These are phyloP conservation scores for Xylariales sp. DNA, from an alignment of 2,329 filamentous ascomycete genomes.

Conservation along the genomic window DNA sequence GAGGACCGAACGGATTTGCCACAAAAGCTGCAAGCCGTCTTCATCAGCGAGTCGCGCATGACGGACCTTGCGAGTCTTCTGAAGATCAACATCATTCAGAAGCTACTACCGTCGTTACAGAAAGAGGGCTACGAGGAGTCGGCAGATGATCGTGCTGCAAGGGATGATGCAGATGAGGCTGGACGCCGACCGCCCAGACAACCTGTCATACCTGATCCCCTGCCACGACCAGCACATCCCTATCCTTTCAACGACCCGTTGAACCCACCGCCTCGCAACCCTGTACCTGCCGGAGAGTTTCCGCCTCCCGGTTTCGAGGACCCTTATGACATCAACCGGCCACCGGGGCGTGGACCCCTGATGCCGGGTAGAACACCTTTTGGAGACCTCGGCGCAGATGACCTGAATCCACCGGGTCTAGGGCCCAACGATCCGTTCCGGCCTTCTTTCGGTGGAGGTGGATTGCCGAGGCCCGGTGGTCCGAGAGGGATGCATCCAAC, in stretches of 20 bases:
- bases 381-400: conserved; percentile 71
- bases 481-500: conserved; percentile 91
- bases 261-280: conserved; percentile 54
- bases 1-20: conserved; percentile 46
- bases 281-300: conserved; percentile 68
- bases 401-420: conserved; percentile 81
- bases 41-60: conserved; percentile 69
- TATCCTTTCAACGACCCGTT: conserved; percentile 66
- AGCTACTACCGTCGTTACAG: conserved; percentile 69
- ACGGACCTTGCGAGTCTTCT: conserved; percentile 64
- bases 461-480: conserved; percentile 52
- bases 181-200: conserved; percentile 34
- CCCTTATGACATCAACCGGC: conserved; percentile 76
- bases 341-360: conserved; percentile 42
- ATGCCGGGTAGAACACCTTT: conserved; percentile 50
- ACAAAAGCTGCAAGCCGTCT: conserved; percentile 54
- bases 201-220: conserved; percentile 42
- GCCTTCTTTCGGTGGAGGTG: conserved; percentile 57
- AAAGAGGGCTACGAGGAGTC: conserved; percentile 74
- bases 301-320: conserved; percentile 90
- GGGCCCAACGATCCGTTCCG: conserved; percentile 81
- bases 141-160: conserved; percentile 34
- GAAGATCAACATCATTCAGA: conserved; percentile 78
- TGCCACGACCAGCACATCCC: conserved; percentile 59
- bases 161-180: conserved; percentile 38